Percentiles rank a stretch among this genome's conserved stretches.
These are phyloP conservation scores for Syncephalastrum monosporum DNA, from an alignment of 371 early-diverging fungal genomes.

Conservation along the genomic window DNA sequence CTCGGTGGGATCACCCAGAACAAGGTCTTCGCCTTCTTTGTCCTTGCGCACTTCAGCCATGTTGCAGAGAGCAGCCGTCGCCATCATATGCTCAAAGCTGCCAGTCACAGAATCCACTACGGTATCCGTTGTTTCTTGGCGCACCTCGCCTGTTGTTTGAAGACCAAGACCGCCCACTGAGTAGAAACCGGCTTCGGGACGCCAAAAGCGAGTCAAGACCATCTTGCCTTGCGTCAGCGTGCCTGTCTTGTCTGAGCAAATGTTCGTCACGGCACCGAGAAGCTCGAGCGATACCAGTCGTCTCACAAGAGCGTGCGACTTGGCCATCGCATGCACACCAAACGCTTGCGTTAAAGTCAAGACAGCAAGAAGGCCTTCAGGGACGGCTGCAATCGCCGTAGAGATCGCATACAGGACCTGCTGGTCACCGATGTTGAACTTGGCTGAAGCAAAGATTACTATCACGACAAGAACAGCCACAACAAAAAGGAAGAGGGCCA, in stretches of 20 bases:
- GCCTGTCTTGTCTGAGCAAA: conserved; percentile 97
- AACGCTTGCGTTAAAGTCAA: conserved; percentile 89
- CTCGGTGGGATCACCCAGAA: conserved; percentile 88
- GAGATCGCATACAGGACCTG: conserved; percentile 76
- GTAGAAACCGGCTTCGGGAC: conserved; percentile 63
- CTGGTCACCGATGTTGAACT: conserved; percentile 64
- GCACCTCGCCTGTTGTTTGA: conserved; percentile 31
- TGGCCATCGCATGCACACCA: conserved; percentile 89
- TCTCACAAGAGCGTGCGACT: conserved; percentile 79
- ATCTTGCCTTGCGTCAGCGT: conserved; percentile 93
- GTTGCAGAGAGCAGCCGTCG: conserved; percentile 70
- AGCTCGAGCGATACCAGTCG: conserved; percentile 89
- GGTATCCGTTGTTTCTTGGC: conserved; percentile 17
- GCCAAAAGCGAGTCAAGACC: conserved; percentile 78
- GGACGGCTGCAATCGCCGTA: conserved; percentile 91
- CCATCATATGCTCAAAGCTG: conserved; percentile 37
- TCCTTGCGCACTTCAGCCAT: conserved; percentile 69
- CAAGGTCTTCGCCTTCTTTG: conserved; percentile 62
- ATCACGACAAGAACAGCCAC: conserved; percentile 51
- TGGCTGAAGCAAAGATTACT: conserved; percentile 53
- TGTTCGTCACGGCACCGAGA: conserved; percentile 86
- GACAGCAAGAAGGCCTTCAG: conserved; percentile 94
- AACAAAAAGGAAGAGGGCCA: conserved; percentile 60
- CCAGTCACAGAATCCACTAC: conserved; percentile 33
- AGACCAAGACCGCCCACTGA: conserved; percentile 64